phyloP scores from a whole-genome alignment of 208 protist species.

The Leishmania amazonensis region DNA sequence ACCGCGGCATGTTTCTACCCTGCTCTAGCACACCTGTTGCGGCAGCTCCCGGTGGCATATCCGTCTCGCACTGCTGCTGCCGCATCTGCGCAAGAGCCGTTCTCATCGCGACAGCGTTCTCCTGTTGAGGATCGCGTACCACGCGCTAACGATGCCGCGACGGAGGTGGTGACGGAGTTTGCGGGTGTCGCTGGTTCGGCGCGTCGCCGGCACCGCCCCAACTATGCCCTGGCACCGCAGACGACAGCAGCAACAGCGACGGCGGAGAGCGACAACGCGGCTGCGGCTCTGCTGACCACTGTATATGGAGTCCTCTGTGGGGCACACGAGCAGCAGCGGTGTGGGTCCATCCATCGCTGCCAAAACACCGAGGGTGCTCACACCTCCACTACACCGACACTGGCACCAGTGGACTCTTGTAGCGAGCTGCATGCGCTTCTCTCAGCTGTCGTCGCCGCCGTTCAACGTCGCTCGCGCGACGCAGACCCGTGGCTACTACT shows the following conservation, averaged over 20 bases:
- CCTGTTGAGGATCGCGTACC: neutral
- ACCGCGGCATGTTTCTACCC: slow-evolving; percentile 32
- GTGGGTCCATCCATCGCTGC: neutral
- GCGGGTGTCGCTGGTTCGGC: neutral
- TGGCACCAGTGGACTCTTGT: neutral
- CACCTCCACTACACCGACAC: neutral
- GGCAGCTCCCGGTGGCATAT: neutral
- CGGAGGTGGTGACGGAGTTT: slow-evolving; percentile 15
- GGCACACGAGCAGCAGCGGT: neutral
- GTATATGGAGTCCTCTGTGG: neutral
- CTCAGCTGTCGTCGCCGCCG: slow-evolving; percentile 6
- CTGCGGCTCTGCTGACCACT: neutral
- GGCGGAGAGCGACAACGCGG: slow-evolving; percentile 1
- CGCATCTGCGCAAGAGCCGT: neutral
- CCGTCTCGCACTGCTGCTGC: neutral
- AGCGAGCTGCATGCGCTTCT: slow-evolving; percentile 12
- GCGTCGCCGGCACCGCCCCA: neutral
- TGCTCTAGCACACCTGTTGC: slow-evolving; percentile 1
- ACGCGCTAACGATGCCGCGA: neutral
- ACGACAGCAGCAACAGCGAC: neutral
- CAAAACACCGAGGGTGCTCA: neutral
- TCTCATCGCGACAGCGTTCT: neutral
- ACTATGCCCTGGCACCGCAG: neutral
- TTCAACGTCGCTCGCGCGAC: slow-evolving; percentile 4
- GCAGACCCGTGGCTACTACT: neutral